These are phyloP conservation scores for Aspergillus sparsus DNA, from an alignment of 495 filamentous ascomycete species.

Conservation along the genomic window DNA sequence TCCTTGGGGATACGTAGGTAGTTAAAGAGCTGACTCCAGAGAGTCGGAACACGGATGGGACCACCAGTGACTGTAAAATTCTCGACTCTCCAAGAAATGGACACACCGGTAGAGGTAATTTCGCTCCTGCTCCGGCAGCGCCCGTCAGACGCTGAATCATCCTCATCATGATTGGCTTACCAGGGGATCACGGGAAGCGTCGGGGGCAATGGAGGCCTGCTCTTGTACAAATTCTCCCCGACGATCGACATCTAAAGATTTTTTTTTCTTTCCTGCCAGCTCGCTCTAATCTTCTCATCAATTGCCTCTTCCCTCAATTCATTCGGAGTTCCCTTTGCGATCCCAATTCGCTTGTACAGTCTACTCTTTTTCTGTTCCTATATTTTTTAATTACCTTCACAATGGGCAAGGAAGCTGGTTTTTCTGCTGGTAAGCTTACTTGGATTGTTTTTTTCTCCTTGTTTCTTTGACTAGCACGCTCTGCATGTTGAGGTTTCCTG, in stretches of 20 bases:
- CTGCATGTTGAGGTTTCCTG: constrained; percentile 9
- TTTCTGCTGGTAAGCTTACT: constrained; percentile 51
- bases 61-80: background rate
- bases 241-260: constrained; percentile 32
- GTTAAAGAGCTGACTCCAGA: too few species aligned
- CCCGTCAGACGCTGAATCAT: constrained; percentile 44
- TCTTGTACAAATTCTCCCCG: constrained; percentile 37
- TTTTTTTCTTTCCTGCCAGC: constrained; percentile 31
- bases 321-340: constrained; percentile 16
- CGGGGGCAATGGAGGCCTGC: constrained; percentile 29
- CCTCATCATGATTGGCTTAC: constrained; percentile 39
- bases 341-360: constrained; percentile 40
- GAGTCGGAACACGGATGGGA: too few species aligned
- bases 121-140: constrained; percentile 34
- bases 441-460: constrained; percentile 13
- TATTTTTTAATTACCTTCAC: constrained; percentile 32
- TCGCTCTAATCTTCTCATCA: constrained; percentile 22
- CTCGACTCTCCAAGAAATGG: background rate
- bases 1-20: too few species aligned
- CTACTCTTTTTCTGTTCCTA: constrained; percentile 29
- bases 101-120: constrained; percentile 11
- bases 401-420: constrained; percentile 50
- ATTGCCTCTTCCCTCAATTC: constrained; percentile 22
- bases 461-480: constrained; percentile 1
- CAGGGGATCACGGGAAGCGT: constrained; percentile 41